Evolutionary conservation across 2,329 filamentous ascomycete genomes (phyloP), one percentile per base, ranked within the genome.

Genomic region (Epichloe brachyelytri): DNA sequence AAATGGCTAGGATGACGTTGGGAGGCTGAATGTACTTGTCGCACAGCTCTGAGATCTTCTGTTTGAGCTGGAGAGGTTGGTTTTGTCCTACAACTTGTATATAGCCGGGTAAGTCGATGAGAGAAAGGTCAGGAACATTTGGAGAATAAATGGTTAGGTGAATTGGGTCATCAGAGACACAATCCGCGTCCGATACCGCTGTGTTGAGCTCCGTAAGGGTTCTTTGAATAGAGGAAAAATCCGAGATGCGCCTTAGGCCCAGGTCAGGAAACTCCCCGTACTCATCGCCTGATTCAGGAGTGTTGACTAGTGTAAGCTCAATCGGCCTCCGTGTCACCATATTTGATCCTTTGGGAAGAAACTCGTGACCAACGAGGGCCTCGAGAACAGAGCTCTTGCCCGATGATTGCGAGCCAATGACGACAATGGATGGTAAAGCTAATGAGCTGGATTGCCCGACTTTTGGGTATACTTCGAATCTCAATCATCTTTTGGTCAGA

Each of bases 401-500:
- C 0, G 93, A 97, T 0, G 93, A 98, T 65, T 98, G 93, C 2
- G 93, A 98, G 22, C 93, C 93, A 59, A 98, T 96, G 38, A 98
- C 93, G n/a, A 98, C 93, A 52, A 98, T 98, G 0, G 94, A 97
- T 0, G 93, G 93, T 20, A 98, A 72, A 1, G 86, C 91, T 56
- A 98, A 73, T 3, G 87, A 82, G 57, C 85, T 88, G 0, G 90
- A 94, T 71, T 98, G 91, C 36, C 90, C 94, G 45, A 98, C 86
- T 26, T 84, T 88, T 62, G 22, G 98, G 75, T 51, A 98, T 88
- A 58, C 84, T 90, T 58, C 94, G 78, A 52, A 98, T 97, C 72
- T 98, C 93, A 62, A 98, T 98, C 93, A 98, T 98, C 71, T 97
- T 97, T 93, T 91, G 2, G 94, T 98, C 62, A 98, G 74, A 58